A percentile compares a stretch with the other conserved stretches of the same genome.
Conservation (phyloP, 208 protist species). For the Acanthamoeba royreba region DNA sequence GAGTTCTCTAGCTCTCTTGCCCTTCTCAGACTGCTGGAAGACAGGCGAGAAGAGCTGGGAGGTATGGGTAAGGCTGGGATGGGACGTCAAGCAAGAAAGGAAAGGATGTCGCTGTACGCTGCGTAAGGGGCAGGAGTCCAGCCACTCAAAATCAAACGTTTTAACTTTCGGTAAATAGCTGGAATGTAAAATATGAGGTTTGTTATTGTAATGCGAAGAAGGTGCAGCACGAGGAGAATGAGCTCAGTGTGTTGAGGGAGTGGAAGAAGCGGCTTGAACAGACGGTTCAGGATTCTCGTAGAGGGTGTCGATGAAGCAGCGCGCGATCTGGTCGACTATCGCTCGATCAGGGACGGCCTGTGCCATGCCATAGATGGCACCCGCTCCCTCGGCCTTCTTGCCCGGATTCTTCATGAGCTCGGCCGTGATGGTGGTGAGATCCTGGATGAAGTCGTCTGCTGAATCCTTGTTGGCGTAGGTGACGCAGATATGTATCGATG, state of each 20-base stretch:
- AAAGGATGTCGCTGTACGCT: too few relatives aligned
- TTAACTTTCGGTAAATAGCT: background rate
- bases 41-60: background rate
- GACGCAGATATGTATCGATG: conserved; percentile 64
- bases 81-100: too few relatives aligned
- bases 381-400: conserved; percentile 60
- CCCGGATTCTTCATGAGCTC: conserved; percentile 37
- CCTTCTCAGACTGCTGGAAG: background rate
- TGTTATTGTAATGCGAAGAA: background rate
- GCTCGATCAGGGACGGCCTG: conserved; percentile 88
- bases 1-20: background rate
- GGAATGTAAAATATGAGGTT: background rate
- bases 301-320: conserved; percentile 58
- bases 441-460: conserved; percentile 54
- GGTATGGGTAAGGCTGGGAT: too few relatives aligned
- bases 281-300: background rate
- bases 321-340: conserved; percentile 84
- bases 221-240: background rate
- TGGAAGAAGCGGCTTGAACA: too few relatives aligned
- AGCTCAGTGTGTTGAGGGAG: too few relatives aligned
- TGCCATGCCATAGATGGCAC: conserved; percentile 91
- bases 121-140: too few relatives aligned
- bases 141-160: background rate
- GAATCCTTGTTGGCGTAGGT: conserved; percentile 62
- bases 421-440: conserved; percentile 50